Evolutionary conservation across 257 asterid species (phyloP), one percentile per base, ranked within the genome.

Genomic region (Scutellaria galericulata): DNA sequence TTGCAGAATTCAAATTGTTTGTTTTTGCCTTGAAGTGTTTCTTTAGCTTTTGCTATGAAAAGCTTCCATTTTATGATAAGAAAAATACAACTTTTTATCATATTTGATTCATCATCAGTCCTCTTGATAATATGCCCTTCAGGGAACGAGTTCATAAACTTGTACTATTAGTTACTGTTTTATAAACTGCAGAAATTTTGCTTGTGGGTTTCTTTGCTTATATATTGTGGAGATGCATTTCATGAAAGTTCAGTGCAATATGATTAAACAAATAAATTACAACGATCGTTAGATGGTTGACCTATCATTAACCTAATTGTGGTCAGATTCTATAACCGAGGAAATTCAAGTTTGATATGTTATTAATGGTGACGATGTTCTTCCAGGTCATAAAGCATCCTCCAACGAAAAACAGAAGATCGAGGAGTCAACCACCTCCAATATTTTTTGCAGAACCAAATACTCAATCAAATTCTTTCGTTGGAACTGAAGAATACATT

Each of bases 401-500:
- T 52, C 88, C 82, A 4, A 45, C 80, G 1, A 89, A 79, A 82
- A 82, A 76, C 84, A 83, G 75, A 24, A 87, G 89, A 80, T 88
- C 97, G 11, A 84, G 82, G 77, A 86, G 85, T 71, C 92, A 89
- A 59, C 97, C 86, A 41, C 93, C 93, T 68, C 99, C 99, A 51
- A 73, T 79, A 37, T 88, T 94, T 68, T 86, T 89, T 64, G 98
- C 99, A 63, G 98, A 94, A 78, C 99, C 99, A 70, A 74, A 70
- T 77, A 76, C 96, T 7, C 97, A 87, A 73, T 94, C 99, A 44
- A 94, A 94, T 85, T 94, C 99, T 31, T 94, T 94, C 56, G 99
- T 94, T 27, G 99, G 99, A 53, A 94, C 98, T 68, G 99, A 94
- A 84, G 99, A 94, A 79, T 94, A 94, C 77, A 91, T 94, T 80